Percentiles rank a stretch among this genome's conserved stretches.
Evolutionary conservation across 176 grass and related monocot genomes (phyloP).

Genomic region (Carex scoparia): DNA sequence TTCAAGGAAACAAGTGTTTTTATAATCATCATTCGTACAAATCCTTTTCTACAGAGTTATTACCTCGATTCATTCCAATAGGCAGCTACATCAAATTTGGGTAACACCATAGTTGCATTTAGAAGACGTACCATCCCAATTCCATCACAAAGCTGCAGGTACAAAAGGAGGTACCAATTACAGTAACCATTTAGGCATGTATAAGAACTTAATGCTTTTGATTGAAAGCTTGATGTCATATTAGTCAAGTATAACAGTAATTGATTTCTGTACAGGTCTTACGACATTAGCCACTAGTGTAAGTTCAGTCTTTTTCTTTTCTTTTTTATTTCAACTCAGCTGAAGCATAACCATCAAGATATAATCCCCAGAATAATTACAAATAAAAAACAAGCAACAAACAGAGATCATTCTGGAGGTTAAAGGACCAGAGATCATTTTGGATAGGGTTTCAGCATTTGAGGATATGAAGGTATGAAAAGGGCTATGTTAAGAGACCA

Average conservation of each 20-base stretch:
- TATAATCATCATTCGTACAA: not conserved
- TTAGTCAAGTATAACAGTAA: not conserved
- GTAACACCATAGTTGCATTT: constrained; percentile 84
- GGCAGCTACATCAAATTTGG: constrained; percentile 85
- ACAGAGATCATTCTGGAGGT: not conserved
- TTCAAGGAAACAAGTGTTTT: no score
- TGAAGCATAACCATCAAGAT: not conserved
- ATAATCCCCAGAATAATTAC: not conserved
- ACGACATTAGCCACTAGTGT: not conserved
- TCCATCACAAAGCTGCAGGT: constrained; percentile 76
- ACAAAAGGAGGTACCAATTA: constrained; percentile 4
- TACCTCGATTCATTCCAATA: constrained; percentile 99
- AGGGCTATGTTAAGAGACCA: not conserved
- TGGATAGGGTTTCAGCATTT: not conserved
- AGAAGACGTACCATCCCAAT: constrained; percentile 69
- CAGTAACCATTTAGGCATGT: not conserved
- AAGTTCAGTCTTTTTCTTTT: not conserved
- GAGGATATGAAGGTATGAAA: not conserved
- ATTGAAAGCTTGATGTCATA: not conserved
- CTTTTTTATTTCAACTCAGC: not conserved
- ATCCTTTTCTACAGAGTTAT: not conserved
- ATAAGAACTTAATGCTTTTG: not conserved
- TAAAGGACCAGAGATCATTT: not conserved
- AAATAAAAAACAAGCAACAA: not conserved
- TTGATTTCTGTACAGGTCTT: not conserved